Evolutionary conservation across 176 grass and related monocot genomes (phyloP).

Genomic region (Aechmea fasciata): DNA sequence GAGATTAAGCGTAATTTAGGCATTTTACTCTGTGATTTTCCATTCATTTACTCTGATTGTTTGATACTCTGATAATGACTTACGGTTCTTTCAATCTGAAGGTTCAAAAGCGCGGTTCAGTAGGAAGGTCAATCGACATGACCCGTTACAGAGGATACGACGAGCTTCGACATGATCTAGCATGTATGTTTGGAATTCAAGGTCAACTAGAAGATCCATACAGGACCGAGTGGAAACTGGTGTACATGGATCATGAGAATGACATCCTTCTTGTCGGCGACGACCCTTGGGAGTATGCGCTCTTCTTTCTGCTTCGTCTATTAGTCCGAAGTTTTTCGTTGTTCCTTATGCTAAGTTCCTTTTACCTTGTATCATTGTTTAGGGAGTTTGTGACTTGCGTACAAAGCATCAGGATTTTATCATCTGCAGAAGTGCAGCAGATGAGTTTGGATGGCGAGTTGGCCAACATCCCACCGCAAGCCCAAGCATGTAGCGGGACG

Average conservation of each 20-base stretch:
- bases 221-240: constrained; percentile 87
- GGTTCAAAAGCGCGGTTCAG: constrained; percentile 99
- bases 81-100: constrained; percentile 10
- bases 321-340: neutral
- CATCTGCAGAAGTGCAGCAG: constrained; percentile 87
- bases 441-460: constrained; percentile 96
- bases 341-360: constrained; percentile 9
- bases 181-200: constrained; percentile 92
- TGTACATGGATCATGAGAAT: constrained; percentile 97
- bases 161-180: constrained; percentile 84
- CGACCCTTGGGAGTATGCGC: constrained; percentile 96
- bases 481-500: constrained; percentile 76
- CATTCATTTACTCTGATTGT: no score
- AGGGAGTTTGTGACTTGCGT: constrained; percentile 98
- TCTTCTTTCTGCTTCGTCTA: constrained; percentile 8
- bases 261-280: constrained; percentile 93
- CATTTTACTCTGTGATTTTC: no score
- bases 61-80: no score
- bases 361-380: neutral
- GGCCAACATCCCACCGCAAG: constrained; percentile 58
- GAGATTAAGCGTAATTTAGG: no score
- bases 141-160: constrained; percentile 75
- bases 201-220: constrained; percentile 87
- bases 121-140: constrained; percentile 92
- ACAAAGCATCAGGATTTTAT: constrained; percentile 95